Percentiles rank a stretch among this genome's conserved stretches.
Conservation (phyloP, 2,329 filamentous ascomycete species). For the Pyrenophora graminea region DNA sequence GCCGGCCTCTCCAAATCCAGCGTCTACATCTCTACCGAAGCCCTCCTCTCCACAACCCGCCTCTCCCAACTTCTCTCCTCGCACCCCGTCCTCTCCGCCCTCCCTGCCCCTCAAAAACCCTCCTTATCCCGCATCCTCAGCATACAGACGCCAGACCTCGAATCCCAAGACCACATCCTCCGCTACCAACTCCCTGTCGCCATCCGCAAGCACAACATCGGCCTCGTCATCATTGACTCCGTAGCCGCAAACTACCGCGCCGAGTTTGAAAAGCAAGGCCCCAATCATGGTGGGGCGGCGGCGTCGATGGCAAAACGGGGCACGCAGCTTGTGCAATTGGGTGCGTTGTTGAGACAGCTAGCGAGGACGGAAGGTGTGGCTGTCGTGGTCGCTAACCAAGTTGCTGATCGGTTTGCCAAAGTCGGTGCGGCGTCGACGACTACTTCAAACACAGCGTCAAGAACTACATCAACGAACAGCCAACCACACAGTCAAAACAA, state of each 20-base stretch:
- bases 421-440: constrained; percentile 11
- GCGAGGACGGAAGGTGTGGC: constrained; percentile 76
- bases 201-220: constrained; percentile 73
- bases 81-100: constrained; percentile 63
- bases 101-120: constrained; percentile 54
- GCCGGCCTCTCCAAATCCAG: constrained; percentile 72
- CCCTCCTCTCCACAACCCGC: constrained; percentile 78
- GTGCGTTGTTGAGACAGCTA: constrained; percentile 74
- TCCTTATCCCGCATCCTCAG: constrained; percentile 78
- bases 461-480: constrained; percentile 19
- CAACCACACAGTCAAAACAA: constrained; percentile 32
- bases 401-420: constrained; percentile 78
- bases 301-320: constrained; percentile 72
- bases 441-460: constrained; percentile 32
- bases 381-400: constrained; percentile 92
- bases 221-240: constrained; percentile 85
- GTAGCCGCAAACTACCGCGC: constrained; percentile 95
- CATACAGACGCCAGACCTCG: constrained; percentile 84
- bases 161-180: constrained; percentile 93
- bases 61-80: constrained; percentile 75
- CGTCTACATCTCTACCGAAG: constrained; percentile 93
- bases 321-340: constrained; percentile 75
- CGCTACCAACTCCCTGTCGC: constrained; percentile 90
- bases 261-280: constrained; percentile 70
- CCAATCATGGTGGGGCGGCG: constrained; percentile 37